Evolutionary conservation across 2,329 filamentous ascomycete species (phyloP), one percentile per base, ranked within the genome.

Genomic region (Aureobasidium mangrovei): DNA sequence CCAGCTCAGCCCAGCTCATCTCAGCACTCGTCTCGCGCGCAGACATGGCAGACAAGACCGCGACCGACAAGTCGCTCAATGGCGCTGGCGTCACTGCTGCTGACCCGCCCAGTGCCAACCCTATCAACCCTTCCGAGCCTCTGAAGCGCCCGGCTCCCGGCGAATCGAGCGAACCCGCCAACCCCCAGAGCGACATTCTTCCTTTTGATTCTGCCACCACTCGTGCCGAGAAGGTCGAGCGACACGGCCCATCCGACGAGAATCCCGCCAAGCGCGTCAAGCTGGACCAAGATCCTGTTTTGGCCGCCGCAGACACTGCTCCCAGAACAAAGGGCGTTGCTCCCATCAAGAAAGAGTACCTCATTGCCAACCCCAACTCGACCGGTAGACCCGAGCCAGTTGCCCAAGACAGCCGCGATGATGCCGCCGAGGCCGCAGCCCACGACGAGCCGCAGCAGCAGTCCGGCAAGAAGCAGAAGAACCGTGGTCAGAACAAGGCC

Each of bases 401-500:
- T 18, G 52, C 58, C n/a, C 38, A 51, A 33, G 47, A 51, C 18
- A 59, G 60, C 55, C 68, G 70, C 57, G 69, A 71, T 45, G 69
- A 70, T 49, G 64, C 62, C 6, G 69, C 70, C 33, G 82, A 83
- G 65, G 66, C 71, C 27, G 77, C 78, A 33, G 77, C 77, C 52
- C 69, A 70, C 51, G 68, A 72, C 54, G 53, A 65, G 12, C 65
- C 69, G 46, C 56, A 61, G 44, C 69, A 67, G 58, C 67, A 55
- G 54, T 40, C 31, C 33, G 79, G 80, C 41, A 55, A 53, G 35
- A 61, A 65, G 65, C 77, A 80, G 64, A 84, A 84, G 65, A 72
- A 81, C 60, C 77, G 76, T 42, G 87, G 88, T 33, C 90, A 95
- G 70, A 96, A 97, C 70, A 90, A 84, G 60, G 82, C 82, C 60